phyloP scores from a whole-genome alignment of 2,329 filamentous ascomycete genomes.

The Pseudopithomyces maydicus region DNA sequence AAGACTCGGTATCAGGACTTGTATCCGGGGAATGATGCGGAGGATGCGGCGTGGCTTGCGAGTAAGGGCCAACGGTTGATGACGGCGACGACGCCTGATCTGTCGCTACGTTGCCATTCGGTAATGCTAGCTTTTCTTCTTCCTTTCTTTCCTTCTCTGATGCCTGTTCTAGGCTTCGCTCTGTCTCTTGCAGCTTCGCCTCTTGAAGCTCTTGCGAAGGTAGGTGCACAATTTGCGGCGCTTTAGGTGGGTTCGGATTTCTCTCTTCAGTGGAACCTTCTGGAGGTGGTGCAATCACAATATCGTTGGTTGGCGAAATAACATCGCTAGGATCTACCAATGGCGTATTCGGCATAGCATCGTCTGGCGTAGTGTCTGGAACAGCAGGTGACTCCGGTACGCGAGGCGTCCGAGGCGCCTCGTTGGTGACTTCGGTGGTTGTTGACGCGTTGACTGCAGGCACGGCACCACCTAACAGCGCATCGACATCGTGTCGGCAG shows the following conservation, averaged over 20 bases:
- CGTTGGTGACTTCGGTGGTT: conserved; percentile 13
- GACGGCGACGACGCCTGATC: conserved; percentile 56
- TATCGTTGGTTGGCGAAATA: conserved; percentile 39
- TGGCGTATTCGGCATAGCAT: conserved; percentile 18
- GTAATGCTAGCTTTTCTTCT: conserved; percentile 39
- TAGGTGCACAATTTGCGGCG: conserved; percentile 51
- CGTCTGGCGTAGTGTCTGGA: conserved; percentile 15
- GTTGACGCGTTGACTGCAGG: conserved; percentile 22
- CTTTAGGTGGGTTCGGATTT: conserved; percentile 20
- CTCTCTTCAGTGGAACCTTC: conserved; percentile 16
- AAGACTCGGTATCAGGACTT: conserved; percentile 69
- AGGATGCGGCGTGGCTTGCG: conserved; percentile 72
- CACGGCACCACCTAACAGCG: conserved; percentile 11
- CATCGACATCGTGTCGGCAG: conserved; percentile 12
- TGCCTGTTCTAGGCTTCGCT: conserved; percentile 44
- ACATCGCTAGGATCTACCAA: conserved; percentile 29
- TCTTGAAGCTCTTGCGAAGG: conserved; percentile 58
- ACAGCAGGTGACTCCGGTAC: conserved; percentile 16
- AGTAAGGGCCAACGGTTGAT: conserved; percentile 72
- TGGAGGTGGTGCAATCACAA: conserved; percentile 35
- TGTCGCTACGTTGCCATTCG: conserved; percentile 25
- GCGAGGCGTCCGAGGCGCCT: conserved; percentile 6
- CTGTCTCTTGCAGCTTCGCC: conserved; percentile 49
- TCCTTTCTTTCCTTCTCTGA: conserved; percentile 46
- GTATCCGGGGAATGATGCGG: conserved; percentile 74